Base-by-base conservation (phyloP, 176 grass and related monocot species). In the Musa itinerans region DNA sequence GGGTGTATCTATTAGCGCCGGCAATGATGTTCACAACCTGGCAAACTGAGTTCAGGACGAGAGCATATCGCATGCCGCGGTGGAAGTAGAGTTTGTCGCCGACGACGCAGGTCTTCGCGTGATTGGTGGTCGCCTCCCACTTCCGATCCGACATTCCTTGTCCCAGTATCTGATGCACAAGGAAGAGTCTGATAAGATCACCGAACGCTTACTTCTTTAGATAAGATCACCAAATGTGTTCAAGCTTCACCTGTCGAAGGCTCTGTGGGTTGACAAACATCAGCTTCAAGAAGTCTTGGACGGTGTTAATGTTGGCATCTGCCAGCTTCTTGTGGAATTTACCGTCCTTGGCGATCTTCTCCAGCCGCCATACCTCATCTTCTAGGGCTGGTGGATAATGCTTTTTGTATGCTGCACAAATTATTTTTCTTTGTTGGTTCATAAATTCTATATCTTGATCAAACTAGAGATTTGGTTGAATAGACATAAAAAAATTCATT, bases 291-390 rank as follows among this genome's bases (percentile, higher is more conserved):
- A 98, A 98, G 9, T 93, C 88, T 73, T 87, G 79, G 2, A 96
- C 87, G 2, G 17, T 96, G 13, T 10, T 20, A 16, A 98, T 68
- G 5, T 49, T 8, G 19, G 74, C 0, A 0, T 17, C 9, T 21
- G 25, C 0, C 13, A 98, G 86, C 75, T 85, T 98, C 22, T 71
- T 52, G 80, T 92, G 94, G 64, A 93, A 98, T 19, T 79, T 71
- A 2, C 93, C 93, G 1, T 75, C 87, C 63, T 96, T 96, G 6
- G 87, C 83, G 1, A 92, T 92, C 79, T 81, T 90, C 53, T 96
- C 90, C 11, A 96, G 83, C 52, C 93, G 78, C 89, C 93, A 96
- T 29, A 96, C 93, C 11, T 96, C 85, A 76, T 96, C 93, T 22
- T 0, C n/a, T n/a, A 92, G 83, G 27, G 17, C 10, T 13, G 93